Base-by-base conservation (phyloP, 371 early-diverging fungal species). In the Actinomortierella wolfii region DNA sequence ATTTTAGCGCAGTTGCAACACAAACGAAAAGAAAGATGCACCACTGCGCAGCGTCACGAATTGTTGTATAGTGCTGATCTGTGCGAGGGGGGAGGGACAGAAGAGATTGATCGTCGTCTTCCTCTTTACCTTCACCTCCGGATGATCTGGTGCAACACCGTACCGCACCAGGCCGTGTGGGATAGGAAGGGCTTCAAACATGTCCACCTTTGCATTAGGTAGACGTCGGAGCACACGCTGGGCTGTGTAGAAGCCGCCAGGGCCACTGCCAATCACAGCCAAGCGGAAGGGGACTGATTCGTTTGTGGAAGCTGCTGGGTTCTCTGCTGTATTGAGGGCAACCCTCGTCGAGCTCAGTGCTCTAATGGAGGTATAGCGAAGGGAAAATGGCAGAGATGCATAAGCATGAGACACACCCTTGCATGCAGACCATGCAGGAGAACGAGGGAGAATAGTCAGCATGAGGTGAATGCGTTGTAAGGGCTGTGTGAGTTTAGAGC, bases 121-220 rank as follows among this genome's bases (percentile, higher is more conserved):
- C 47, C 24, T 54, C 20, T 13, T 42, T 86, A 92, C 92, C 86
- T 97, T 97, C 25, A 98, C 97, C 77, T 96, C 98, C 3, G 94
- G 94, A 71, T 99, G 98, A 77, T 98, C 98, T 3, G 99, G 98
- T n/a, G 99, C 98, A 4, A 99, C 98, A 28, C 99, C 98, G 75
- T 86, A 97, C 2, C 97, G 88, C 14, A 95, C 95, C 24, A 97
- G 83, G 0, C 99, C 99, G 76, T 91, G 92, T 8, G 98, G 98
- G 1, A 92, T 83, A 2, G 96, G 92, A 1, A 91, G 78, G 21
- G 81, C 79, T 67, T 98, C 99, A 65, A 87, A 92, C 80, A 99
- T 90, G 75, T 97, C 96, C 41, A 98, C 75, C 13, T 75, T 57
- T 0, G 81, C 78, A 42, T 82, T 73, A 1, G 86, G 77, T 21